Evolutionary conservation across 345 rosid species (phyloP), one percentile per base, ranked within the genome.

Genomic region (Heritiera fomes): DNA sequence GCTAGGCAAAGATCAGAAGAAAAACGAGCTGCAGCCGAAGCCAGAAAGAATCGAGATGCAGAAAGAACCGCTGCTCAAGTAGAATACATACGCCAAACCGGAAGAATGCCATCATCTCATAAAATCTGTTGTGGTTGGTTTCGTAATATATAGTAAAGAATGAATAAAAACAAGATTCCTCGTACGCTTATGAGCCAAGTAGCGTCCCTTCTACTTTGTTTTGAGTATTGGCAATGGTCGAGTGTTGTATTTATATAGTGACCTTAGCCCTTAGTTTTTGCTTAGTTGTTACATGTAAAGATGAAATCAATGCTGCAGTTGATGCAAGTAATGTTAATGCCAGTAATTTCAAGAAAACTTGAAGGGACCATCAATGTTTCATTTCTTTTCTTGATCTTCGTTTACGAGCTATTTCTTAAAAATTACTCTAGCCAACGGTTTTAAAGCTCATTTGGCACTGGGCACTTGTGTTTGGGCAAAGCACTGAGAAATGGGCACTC

Each of bases 1-100:
- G 78, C 91, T 2, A 88, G 93, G 75, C 88, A 89, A 81, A 86
- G 79, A 86, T 81, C 91, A 0, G 97, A 92, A 71, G 93, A 89
- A 74, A 90, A 86, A 80, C 50, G 82, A 72, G 86, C 87, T 28
- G 86, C 87, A 5, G 92, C 94, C 0, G 90, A 86, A 75, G 83
- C 88, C 30, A 87, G 90, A 58, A 89, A 83, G 80, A 86, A 77
- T 50, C 62, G 72, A 12, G 90, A 88, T 45, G 97, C 90, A 0
- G 89, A 86, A 77, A 83, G 80, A 75, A 88, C 91, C 0, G 83
- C 86, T 14, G 91, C 87, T 0, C 88, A 86, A 81, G 92, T 80
- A 1, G 92, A 91, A 73, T 85, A 77, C 73, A 87, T 91, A 50
- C 88, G 93, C 7, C 85, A 84, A 67, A 90, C 92, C 2, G 95